phyloP scores from a whole-genome alignment of 108 stramenopile genomes.

The Skeletonema menzelii region DNA sequence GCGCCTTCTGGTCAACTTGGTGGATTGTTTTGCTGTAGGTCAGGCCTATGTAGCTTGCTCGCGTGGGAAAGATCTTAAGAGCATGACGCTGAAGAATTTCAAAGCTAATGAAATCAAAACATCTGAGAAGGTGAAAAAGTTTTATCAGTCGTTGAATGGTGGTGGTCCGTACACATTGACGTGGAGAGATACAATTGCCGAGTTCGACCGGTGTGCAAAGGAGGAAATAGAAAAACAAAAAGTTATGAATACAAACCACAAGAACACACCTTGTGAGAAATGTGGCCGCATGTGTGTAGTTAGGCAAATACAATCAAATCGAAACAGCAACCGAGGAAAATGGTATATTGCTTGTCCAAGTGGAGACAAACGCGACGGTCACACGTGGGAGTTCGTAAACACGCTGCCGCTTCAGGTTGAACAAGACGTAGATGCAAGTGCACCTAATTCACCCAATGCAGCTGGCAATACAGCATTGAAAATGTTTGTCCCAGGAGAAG shows the following conservation, averaged over 20 bases:
- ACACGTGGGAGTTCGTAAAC: constrained; percentile 18
- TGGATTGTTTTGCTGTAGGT: constrained; percentile 70
- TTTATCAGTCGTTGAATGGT: constrained; percentile 19
- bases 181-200: constrained; percentile 36
- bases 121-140: constrained; percentile 33
- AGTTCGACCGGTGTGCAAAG: constrained; percentile 15
- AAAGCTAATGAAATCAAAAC: constrained; percentile 31
- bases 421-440: background rate
- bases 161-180: constrained; percentile 17
- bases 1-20: constrained; percentile 54
- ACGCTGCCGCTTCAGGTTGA: background rate
- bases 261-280: constrained; percentile 6
- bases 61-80: constrained; percentile 55
- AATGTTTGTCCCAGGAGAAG: constrained; percentile 13
- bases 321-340: constrained; percentile 23
- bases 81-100: constrained; percentile 43
- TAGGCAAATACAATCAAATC: constrained; percentile 10
- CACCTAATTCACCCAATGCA: background rate
- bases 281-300: constrained; percentile 19
- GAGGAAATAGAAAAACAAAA: constrained; percentile 15
- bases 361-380: background rate
- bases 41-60: constrained; percentile 89
- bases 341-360: constrained; percentile 24
- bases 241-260: constrained; percentile 12
- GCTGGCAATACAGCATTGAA: background rate